Conservation (phyloP, 1,284 basidiomycete genomes). For the Uromyces viciae-fabae region DNA sequence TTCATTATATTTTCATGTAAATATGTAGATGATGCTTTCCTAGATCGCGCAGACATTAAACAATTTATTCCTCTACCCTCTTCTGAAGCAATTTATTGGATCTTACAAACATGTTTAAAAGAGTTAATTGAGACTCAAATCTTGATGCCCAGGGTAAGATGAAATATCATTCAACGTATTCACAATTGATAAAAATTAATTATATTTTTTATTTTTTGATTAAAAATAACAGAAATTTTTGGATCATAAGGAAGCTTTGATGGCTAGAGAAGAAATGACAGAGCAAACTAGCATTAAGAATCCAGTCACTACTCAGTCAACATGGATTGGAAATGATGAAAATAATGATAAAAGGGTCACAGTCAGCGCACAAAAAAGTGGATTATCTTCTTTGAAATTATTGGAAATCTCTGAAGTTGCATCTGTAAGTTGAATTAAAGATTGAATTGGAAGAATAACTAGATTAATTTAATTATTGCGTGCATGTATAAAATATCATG, state of each 20-base stretch:
- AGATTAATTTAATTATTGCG: no score
- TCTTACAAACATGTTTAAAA: constrained; percentile 73
- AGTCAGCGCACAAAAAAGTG: no score
- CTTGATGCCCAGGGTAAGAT: constrained; percentile 56
- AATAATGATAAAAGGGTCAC: no score
- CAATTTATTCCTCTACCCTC: constrained; percentile 90
- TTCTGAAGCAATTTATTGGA: constrained; percentile 85
- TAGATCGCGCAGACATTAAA: constrained; percentile 93
- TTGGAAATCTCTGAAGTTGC: constrained; percentile 68
- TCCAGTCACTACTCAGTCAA: neutral
- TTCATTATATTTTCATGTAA: neutral
- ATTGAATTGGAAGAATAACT: no score
- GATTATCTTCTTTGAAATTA: constrained; percentile 55
- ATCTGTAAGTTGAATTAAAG: constrained; percentile 66
- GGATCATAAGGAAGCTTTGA: constrained; percentile 37
- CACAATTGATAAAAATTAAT: constrained; percentile 58
- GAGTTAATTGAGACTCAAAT: constrained; percentile 76
- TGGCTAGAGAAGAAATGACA: constrained; percentile 55
- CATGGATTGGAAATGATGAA: no score
- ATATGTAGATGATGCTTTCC: constrained; percentile 77
- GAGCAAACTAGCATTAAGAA: neutral
- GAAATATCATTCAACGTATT: no score
- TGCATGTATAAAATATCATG: neutral
- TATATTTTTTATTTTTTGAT: neutral
- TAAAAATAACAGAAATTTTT: constrained; percentile 1